Evolutionary conservation across 1,284 basidiomycete genomes (phyloP), one percentile per base, ranked within the genome.

Genomic region (Cryptococcus maquisensis): DNA sequence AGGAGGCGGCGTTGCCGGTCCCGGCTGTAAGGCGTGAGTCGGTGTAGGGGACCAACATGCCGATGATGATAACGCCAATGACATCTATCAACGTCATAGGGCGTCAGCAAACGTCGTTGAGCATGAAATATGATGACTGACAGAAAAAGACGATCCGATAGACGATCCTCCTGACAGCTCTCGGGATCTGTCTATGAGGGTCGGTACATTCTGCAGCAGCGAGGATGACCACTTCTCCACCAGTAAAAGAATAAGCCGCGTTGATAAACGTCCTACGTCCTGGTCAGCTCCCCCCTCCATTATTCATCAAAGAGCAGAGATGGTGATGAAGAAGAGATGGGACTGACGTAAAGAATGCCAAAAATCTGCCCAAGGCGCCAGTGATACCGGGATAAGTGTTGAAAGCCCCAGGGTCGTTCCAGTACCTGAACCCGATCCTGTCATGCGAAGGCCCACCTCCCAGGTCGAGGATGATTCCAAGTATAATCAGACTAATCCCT

Each of bases 11-110:
- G 26, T 55, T 55, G 20, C 49, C 54, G 4, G 81, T 84, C 8
- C 82, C 81, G 45, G 66, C 68, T 40, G 64, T 68, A 16, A 90
- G 80, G 18, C 79, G 69, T 0, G 76, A 67, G 54, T 86, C 79
- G 63, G 80, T 82, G 35, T 81, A 86, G 1, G 86, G 83, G 2
- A 89, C 86, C 48, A 90, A 80, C 32, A 89, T 76, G 24, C 87
- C 87, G 54, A 90, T 85, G 51, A 88, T 71, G 35, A 80, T 66
- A 15, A 61, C 48, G 8, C 47, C 55, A n/a, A 56, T 42, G 57
- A 62, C 51, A 51, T 60, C 28, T 32, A 32, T 32, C 7, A 32
- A 4, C 10, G 28, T 32, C n/a, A n/a, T n/a, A n/a, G n/a, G n/a
- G n/a, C n/a, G 28, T 32, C 10, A 32, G 28, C 6, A 32, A 32